These are phyloP conservation scores for Umbilicus rupestris DNA, from an alignment of 164 flowering plant species.

Conservation along the genomic window DNA sequence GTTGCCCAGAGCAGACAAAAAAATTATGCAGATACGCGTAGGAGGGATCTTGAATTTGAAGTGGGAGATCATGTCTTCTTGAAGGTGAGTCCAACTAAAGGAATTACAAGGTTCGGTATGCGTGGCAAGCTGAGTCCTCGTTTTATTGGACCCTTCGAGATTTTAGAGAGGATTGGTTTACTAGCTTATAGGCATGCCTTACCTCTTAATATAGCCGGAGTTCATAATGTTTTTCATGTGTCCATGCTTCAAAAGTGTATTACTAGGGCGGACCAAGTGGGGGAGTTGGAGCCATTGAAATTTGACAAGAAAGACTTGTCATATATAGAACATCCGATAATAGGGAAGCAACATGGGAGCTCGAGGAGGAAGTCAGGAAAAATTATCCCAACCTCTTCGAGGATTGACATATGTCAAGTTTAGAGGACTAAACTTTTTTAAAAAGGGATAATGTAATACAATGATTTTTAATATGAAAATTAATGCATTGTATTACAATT, in stretches of 20 bases:
- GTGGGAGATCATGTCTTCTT: neutral
- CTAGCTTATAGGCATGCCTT: neutral
- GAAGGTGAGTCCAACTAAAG: neutral
- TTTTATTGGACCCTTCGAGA: neutral
- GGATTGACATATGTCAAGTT: no score
- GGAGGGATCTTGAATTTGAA: neutral
- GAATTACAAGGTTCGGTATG: neutral
- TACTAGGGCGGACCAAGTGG: no score
- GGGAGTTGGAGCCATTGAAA: no score
- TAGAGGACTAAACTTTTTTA: no score
- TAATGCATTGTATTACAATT: no score
- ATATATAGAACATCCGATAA: neutral
- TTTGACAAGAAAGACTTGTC: neutral
- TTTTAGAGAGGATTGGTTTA: neutral
- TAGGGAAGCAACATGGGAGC: no score
- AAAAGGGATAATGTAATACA: no score
- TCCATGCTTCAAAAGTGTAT: neutral
- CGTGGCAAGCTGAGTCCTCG: neutral
- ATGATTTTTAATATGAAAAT: no score
- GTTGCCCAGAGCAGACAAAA: neutral
- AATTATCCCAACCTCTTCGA: no score
- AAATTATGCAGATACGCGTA: neutral
- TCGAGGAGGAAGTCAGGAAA: no score
- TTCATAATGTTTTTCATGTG: neutral
- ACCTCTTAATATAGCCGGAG: neutral